Percentiles rank a stretch among this genome's conserved stretches.
These are phyloP conservation scores for Kalmusia sp. DNA, from an alignment of 2,329 filamentous ascomycete genomes.

Conservation along the genomic window DNA sequence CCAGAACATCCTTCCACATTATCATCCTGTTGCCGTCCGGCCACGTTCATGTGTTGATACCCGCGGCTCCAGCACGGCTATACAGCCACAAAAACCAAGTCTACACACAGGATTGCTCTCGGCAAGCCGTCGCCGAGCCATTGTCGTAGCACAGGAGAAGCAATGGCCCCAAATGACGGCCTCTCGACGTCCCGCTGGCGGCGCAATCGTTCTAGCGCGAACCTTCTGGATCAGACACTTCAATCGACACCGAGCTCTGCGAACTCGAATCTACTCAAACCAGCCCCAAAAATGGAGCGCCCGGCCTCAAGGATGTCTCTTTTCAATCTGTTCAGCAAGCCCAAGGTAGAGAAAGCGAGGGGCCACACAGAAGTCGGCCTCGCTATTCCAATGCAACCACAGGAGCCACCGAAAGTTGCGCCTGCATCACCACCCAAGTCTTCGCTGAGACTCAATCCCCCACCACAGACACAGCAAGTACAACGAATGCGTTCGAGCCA, in stretches of 20 bases:
- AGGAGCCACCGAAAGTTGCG: constrained; percentile 31
- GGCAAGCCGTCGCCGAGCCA: too few species aligned
- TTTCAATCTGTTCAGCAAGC: constrained; percentile 58
- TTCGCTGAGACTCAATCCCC: constrained; percentile 37
- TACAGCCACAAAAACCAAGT: too few species aligned
- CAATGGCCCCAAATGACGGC: constrained; percentile 33
- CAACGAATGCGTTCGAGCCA: constrained; percentile 41
- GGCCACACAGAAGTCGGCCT: constrained; percentile 55
- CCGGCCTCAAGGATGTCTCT: constrained; percentile 55
- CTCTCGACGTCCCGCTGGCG: constrained; percentile 45
- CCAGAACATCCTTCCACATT: constrained; percentile 8
- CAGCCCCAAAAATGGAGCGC: constrained; percentile 38
- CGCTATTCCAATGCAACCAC: constrained; percentile 42
- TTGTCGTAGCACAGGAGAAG: too few species aligned
- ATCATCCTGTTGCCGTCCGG: background rate
- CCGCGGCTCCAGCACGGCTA: background rate
- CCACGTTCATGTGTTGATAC: constrained; percentile 9
- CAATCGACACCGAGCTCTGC: constrained; percentile 17
- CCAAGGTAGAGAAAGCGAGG: constrained; percentile 56
- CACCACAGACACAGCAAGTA: constrained; percentile 36
- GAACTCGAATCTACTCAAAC: constrained; percentile 15
- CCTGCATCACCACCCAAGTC: constrained; percentile 32
- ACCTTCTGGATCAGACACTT: constrained; percentile 29
- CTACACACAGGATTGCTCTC: too few species aligned
- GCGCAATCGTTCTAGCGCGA: constrained; percentile 41